Base-by-base conservation (phyloP, 2,329 filamentous ascomycete genomes). In the Exophiala dermatitidis region DNA sequence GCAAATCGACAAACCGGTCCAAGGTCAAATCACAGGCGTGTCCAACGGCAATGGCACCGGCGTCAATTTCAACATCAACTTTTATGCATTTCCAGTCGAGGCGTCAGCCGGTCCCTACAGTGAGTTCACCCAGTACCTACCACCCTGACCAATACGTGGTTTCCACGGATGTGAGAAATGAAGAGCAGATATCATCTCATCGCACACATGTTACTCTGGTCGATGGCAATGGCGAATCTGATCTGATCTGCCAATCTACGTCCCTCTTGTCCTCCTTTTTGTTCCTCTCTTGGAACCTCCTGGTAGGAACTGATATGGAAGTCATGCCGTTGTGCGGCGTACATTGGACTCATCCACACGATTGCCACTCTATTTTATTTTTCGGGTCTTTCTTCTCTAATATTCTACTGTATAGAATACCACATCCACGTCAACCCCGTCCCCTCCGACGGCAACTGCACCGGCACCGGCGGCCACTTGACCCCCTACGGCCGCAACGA, bases 381-480 rank as follows among this genome's bases (percentile, higher is more conserved):
- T 38, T 12, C 36, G 4, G 10, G 19, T 12, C 36, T 38, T 9
- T 6, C 5, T 41, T 5, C 10, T 26, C 19, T 5, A 41, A 41
- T 26, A 12, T 41, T 5, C 26, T 26, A 4, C 6, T 41, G 12
- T 28, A 34, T 26, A 86, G 85, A 74, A 54, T 90, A 89, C 72
- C 86, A 90, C 67, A 73, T 91, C 60, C 87, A 91, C 69, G 78
- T 77, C 48, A 63, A 73, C 12, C 80, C 82, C 5, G 83, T 89
- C 7, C 79, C 82, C 3, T 68, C 66, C 28, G 71, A 82, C 58
- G 86, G 86, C 60, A 88, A 89, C 76, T 91, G 87, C 74, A 85
- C 79, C 47, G 68, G 69, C 3, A 84, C 87, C 1, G 73, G 80
- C 3, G 80, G 74, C 1, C 87, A 91, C 64, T 77, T 89, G 8